Percentiles rank a stretch among this genome's conserved stretches.
These are phyloP conservation scores for Barnettozyma vustinii DNA, from an alignment of 805 yeast genomes.

Conservation along the genomic window DNA sequence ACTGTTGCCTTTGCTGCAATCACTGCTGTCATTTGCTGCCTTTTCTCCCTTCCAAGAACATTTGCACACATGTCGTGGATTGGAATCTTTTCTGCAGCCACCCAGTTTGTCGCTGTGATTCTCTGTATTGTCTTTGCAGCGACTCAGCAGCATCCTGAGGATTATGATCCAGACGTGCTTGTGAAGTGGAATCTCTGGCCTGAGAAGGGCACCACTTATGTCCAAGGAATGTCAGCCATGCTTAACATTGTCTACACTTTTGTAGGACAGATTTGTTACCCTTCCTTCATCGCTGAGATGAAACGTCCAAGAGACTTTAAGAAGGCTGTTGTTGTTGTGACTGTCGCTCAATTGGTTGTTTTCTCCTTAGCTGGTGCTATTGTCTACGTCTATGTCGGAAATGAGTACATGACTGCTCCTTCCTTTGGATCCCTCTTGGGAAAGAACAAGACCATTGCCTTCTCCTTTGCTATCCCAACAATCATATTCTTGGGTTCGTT, in stretches of 20 bases:
- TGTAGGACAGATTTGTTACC: conserved; percentile 61
- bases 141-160: conserved; percentile 43
- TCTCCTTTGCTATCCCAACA: conserved; percentile 59
- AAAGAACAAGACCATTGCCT: conserved; percentile 46
- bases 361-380: conserved; percentile 53
- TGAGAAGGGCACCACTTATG: conserved; percentile 45
- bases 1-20: conserved; percentile 49
- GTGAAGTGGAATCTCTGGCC: conserved; percentile 47
- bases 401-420: conserved; percentile 49
- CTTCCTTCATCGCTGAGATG: conserved; percentile 59
- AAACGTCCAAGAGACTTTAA: conserved; percentile 50
- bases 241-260: conserved; percentile 57
- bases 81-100: conserved; percentile 48
- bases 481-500: conserved; percentile 50
- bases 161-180: conserved; percentile 32
- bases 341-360: conserved; percentile 42
- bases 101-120: conserved; percentile 53
- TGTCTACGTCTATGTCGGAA: conserved; percentile 54
- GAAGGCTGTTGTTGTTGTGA: conserved; percentile 49
- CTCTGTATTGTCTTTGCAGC: conserved; percentile 51
- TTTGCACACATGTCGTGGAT: conserved; percentile 46
- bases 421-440: conserved; percentile 50
- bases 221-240: conserved; percentile 48
- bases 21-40: conserved; percentile 42
- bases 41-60: conserved; percentile 52